These are phyloP conservation scores for Penicillium taxi DNA, from an alignment of 495 filamentous ascomycete genomes.

Conservation along the genomic window DNA sequence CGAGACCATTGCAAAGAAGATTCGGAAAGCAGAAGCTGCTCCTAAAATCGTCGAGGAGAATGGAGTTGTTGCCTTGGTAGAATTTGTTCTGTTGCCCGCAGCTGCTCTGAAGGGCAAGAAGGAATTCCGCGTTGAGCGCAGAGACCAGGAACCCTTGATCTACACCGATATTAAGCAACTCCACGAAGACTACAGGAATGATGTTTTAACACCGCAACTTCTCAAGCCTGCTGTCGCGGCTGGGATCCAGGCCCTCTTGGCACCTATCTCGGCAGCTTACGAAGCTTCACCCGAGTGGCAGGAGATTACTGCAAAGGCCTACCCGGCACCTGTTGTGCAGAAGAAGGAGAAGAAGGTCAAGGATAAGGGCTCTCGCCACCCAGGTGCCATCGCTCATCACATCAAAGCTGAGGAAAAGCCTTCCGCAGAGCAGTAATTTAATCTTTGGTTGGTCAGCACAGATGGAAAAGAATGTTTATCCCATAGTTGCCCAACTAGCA, in stretches of 20 bases:
- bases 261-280: slow-evolving; percentile 66
- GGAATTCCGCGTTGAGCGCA: slow-evolving; percentile 34
- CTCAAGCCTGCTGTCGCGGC: slow-evolving; percentile 70
- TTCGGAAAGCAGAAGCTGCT: slow-evolving; percentile 70
- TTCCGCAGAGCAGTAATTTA: no score
- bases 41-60: slow-evolving; percentile 76
- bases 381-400: no score
- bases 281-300: slow-evolving; percentile 70
- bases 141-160: slow-evolving; percentile 56
- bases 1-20: slow-evolving; percentile 59
- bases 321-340: slow-evolving; percentile 56
- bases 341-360: slow-evolving; percentile 76
- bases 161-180: slow-evolving; percentile 67
- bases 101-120: slow-evolving; percentile 30
- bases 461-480: no score
- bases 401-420: no score
- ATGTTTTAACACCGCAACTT: slow-evolving; percentile 74
- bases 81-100: slow-evolving; percentile 75
- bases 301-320: slow-evolving; percentile 69
- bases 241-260: slow-evolving; percentile 62
- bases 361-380: slow-evolving; percentile 66
- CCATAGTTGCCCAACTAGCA: no score
- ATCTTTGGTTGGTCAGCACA: no score
- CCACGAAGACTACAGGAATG: slow-evolving; percentile 68
- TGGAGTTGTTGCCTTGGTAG: slow-evolving; percentile 73